phyloP scores from a whole-genome alignment of 163 green algal genomes.

The Chlamydomonas reinhardtii region DNA sequence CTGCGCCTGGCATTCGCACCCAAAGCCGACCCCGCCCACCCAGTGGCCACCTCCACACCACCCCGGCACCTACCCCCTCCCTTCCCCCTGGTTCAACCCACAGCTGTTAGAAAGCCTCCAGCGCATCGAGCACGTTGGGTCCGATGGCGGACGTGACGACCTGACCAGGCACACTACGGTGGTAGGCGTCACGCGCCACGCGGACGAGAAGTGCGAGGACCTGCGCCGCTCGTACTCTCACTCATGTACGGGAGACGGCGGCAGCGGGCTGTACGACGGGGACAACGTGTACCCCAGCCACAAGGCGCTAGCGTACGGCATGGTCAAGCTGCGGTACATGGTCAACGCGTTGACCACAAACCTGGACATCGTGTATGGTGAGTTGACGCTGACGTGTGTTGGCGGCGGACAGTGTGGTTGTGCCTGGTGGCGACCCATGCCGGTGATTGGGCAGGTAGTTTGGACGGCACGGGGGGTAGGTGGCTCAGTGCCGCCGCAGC shows the following conservation, averaged over 20 bases:
- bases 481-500: too few species aligned
- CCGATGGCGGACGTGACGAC: not conserved
- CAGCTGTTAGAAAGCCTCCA: conserved; percentile 39
- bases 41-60: not conserved
- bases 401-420: too few species aligned
- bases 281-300: not conserved
- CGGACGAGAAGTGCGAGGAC: not conserved
- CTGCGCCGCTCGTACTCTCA: conserved; percentile 5
- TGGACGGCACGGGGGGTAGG: too few species aligned
- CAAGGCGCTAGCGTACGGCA: conserved; percentile 7
- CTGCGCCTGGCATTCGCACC: too few species aligned
- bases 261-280: conserved; percentile 22
- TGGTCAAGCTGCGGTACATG: conserved; percentile 32
- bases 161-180: conserved; percentile 11
- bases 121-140: not conserved
- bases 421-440: too few species aligned
- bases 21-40: too few species aligned
- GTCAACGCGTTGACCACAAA: conserved; percentile 31
- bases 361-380: conserved; percentile 14
- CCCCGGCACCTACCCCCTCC: not conserved
- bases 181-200: conserved; percentile 2
- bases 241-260: not conserved
- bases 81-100: not conserved
- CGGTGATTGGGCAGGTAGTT: too few species aligned
- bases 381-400: too few species aligned